Conservation (phyloP, 768 basidiomycete genomes). For the Pleurotus platypus region DNA sequence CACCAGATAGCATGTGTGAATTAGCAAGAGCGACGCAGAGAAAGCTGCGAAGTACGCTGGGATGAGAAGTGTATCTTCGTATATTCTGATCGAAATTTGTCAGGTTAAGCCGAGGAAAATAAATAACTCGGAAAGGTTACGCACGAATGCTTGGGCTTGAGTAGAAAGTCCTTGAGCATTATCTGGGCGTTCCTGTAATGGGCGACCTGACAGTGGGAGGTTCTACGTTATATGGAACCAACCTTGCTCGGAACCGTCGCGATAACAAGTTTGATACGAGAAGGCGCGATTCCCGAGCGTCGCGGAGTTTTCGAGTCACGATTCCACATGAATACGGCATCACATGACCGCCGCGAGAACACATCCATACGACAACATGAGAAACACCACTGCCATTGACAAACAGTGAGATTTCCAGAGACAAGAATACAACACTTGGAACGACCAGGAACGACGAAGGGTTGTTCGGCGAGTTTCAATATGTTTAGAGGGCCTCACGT, state of each 20-base stretch:
- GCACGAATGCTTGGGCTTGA: conserved; percentile 4
- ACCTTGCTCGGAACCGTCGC: too few species aligned
- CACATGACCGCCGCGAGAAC: neutral
- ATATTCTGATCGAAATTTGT: conserved; percentile 6
- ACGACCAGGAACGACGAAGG: too few species aligned
- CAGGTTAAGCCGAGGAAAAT: neutral
- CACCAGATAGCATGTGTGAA: conserved; percentile 21
- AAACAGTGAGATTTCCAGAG: too few species aligned
- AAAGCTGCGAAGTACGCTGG: conserved; percentile 31
- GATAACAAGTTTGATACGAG: too few species aligned
- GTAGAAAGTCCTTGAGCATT: conserved; percentile 1
- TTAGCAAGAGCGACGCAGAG: conserved; percentile 30
- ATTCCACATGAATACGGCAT: neutral
- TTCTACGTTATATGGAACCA: too few species aligned
- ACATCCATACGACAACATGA: too few species aligned
- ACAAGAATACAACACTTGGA: too few species aligned
- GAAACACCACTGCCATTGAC: too few species aligned
- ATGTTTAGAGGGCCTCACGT: too few species aligned
- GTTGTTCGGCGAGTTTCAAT: too few species aligned
- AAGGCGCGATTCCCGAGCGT: neutral
- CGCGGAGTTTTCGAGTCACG: neutral
- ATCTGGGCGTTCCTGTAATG: neutral
- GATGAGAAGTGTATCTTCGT: conserved; percentile 25
- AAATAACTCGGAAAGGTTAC: neutral
- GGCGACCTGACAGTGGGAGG: too few species aligned